Evolutionary conservation across 352 stramenopile species (phyloP), one percentile per base, ranked within the genome.

Genomic region (Globisporangium canariense): DNA sequence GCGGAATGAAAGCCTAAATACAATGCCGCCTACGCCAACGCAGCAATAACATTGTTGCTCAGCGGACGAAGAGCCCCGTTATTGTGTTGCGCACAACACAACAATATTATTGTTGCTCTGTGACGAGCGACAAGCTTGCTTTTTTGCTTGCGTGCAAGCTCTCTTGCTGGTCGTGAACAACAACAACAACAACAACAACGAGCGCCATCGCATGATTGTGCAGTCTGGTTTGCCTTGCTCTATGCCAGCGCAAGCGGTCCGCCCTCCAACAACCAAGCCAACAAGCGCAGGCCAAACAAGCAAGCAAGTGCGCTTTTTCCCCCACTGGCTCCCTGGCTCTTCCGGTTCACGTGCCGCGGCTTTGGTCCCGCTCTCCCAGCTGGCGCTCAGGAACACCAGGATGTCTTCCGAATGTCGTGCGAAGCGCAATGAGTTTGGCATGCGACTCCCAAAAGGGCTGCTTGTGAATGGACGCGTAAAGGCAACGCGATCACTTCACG

Each of bases 21-120:
- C 22, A 32, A 36, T 7, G 32, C 32, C 16, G 8, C 11, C 25
- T 4, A 54, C 11, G 13, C 8, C 1, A 40, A 22, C 20, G 28
- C 51, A 57, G 18, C 51, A 57, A 57, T 57, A 11, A 40, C 50
- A 56, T 56, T 56, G 50, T 3, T 56, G 50, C 18, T 56, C 8
- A 5, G 2, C 14, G 28, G 25, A 13, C 7, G 1, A 14, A n/a
- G 25, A 14, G 0, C 14, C 13, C 4, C 36, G 25, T 28, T 28
- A 28, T 28, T 28, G 25, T 28, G 25, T 28, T 28, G 6, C 4
- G 4, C 6, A 36, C 11, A 55, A 55, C 25, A 55, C 28, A 56
- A 20, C 50, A 56, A 56, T 56, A 57, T 18, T 30, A 57, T 43
- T 57, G 51, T 28, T 28, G 30, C 20, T 11, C 7, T 22, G 16